A percentile compares a stretch with the other conserved stretches of the same genome.
Conservation (phyloP, 1,284 basidiomycete species). For the Bothia castanella region DNA sequence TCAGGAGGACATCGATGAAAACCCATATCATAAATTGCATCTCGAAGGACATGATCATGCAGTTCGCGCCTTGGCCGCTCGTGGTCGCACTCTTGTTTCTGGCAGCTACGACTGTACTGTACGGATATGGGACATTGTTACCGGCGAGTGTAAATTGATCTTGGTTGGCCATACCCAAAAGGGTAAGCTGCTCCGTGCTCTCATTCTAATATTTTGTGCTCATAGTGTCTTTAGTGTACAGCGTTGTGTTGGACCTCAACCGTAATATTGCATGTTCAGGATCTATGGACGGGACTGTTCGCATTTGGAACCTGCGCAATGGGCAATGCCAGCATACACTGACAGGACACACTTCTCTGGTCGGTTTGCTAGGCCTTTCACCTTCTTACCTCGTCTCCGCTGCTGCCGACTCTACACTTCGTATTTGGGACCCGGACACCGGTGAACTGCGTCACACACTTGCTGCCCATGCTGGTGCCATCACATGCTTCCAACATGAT, state of each 20-base stretch:
- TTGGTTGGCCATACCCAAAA: conserved; percentile 87
- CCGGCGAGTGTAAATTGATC: conserved; percentile 78
- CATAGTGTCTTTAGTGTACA: conserved; percentile 63
- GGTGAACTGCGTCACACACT: conserved; percentile 78
- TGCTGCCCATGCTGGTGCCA: conserved; percentile 87
- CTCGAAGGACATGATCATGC: conserved; percentile 88
- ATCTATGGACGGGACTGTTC: conserved; percentile 94
- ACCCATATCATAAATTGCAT: conserved; percentile 85
- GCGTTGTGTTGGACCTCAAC: conserved; percentile 80
- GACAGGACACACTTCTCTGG: conserved; percentile 84
- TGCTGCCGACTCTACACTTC: conserved; percentile 88
- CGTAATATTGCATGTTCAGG: conserved; percentile 90
- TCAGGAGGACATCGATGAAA: conserved; percentile 73
- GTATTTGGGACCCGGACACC: conserved; percentile 86
- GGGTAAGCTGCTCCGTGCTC: conserved; percentile 49
- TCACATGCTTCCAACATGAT: conserved; percentile 97
- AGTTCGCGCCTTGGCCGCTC: conserved; percentile 86
- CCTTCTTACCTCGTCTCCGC: conserved; percentile 88
- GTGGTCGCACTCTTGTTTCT: conserved; percentile 86
- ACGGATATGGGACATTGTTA: conserved; percentile 91
- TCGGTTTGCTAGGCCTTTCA: conserved; percentile 84
- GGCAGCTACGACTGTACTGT: conserved; percentile 94
- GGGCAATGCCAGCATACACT: conserved; percentile 79
- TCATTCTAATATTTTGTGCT: not conserved
- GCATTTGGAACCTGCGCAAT: conserved; percentile 83